These are phyloP conservation scores for Chalaropsis thielavioides DNA, from an alignment of 2,329 filamentous ascomycete species.

Conservation along the genomic window DNA sequence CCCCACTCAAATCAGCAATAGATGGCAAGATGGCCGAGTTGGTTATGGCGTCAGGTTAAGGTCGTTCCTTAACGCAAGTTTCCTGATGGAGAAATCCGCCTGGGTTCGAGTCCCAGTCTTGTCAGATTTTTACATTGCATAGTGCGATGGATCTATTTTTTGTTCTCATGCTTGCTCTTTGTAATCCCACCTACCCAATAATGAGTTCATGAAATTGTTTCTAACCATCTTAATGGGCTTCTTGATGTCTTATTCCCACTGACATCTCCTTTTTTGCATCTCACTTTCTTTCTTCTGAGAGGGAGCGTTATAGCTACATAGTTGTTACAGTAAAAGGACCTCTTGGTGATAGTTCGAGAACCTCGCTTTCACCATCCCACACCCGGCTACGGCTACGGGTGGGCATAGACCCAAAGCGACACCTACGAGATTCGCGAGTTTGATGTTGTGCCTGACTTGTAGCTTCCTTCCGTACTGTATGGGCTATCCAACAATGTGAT, in stretches of 20 bases:
- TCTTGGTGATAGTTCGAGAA: not conserved
- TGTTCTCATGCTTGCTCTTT: not conserved
- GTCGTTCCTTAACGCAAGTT: constrained; percentile 17
- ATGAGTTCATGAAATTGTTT: not conserved
- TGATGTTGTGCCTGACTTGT: not conserved
- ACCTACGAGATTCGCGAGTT: not conserved
- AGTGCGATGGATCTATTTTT: not conserved
- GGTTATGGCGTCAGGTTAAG: constrained; percentile 27
- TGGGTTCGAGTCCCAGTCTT: constrained; percentile 17
- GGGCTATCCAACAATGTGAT: not conserved
- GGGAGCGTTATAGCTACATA: not conserved
- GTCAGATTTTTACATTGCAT: not conserved
- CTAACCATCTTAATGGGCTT: no score
- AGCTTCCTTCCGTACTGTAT: not conserved
- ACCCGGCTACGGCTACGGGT: not conserved
- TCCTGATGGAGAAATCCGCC: constrained; percentile 17
- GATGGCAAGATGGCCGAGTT: constrained; percentile 25
- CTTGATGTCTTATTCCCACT: not conserved
- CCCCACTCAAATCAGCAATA: no score
- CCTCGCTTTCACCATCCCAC: constrained; percentile 8
- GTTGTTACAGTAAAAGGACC: not conserved
- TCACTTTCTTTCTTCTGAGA: not conserved
- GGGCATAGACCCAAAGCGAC: not conserved
- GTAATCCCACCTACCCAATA: no score
- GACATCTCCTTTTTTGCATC: not conserved